Conservation (phyloP, 2,329 filamentous ascomycete species). For the Phyllosticta ampelicida region DNA sequence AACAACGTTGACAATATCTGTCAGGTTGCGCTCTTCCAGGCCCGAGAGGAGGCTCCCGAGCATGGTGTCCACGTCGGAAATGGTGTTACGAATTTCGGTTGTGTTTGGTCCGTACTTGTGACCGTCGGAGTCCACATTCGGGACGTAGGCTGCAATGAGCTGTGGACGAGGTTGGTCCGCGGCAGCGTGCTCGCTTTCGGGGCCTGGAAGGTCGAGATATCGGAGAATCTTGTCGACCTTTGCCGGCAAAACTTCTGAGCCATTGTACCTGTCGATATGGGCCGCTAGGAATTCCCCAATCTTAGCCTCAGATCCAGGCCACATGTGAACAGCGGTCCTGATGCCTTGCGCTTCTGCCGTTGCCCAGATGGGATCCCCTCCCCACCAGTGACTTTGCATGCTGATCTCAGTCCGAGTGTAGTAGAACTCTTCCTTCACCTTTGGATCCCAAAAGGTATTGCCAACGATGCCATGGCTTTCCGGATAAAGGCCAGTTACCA, state of each 20-base stretch:
- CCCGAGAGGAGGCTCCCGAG: conserved; percentile 65
- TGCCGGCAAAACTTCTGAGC: conserved; percentile 56
- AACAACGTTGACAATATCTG: conserved; percentile 81
- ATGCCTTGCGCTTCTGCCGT: conserved; percentile 78
- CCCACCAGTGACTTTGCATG: conserved; percentile 87
- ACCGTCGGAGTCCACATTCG: conserved; percentile 78
- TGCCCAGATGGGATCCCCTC: conserved; percentile 85
- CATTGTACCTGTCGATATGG: conserved; percentile 77
- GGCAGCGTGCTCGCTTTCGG: conserved; percentile 45
- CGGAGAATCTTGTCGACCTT: conserved; percentile 74
- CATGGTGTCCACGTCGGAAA: conserved; percentile 72
- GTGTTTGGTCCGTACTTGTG: conserved; percentile 90
- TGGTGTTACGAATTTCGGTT: conserved; percentile 74
- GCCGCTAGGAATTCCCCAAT: conserved; percentile 64
- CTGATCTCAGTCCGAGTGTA: conserved; percentile 70
- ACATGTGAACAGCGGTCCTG: conserved; percentile 86
- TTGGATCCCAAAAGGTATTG: conserved; percentile 89
- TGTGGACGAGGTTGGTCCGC: conserved; percentile 58
- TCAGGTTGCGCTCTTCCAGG: conserved; percentile 71
- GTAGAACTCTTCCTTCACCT: conserved; percentile 66
- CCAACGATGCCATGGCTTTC: conserved; percentile 89
- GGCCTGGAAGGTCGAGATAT: conserved; percentile 74
- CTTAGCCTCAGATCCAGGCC: conserved; percentile 90
- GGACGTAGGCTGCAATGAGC: conserved; percentile 88
- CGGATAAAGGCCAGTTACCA: conserved; percentile 84